Base-by-base conservation (phyloP, 1,139 yeast genomes). In the Sugiyamaella japonica region DNA sequence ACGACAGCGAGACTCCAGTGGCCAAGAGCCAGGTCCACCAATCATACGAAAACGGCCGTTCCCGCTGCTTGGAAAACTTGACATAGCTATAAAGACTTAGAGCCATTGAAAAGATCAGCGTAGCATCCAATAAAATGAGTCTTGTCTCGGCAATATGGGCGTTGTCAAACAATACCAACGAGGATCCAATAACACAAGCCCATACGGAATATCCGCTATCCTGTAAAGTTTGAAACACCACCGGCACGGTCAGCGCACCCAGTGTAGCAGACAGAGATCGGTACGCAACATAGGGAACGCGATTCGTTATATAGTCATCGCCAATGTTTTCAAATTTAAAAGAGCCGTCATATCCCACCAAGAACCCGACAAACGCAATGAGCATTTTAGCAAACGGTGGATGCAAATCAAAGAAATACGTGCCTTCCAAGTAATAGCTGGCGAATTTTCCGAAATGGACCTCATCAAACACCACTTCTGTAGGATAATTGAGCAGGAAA, bases 331-430 rank as follows among this genome's bases (percentile, higher is more conserved):
- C 96, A 67, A 93, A 93, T 70, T 93, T 89, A 76, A 91, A 93
- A 31, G 79, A 73, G 9, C 99, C 99, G 65, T 87, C 85, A 69
- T 89, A 95, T 1, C 97, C 96, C 56, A 85, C 82, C 42, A 93
- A 69, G 81, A 85, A 90, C 37, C 99, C 99, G 47, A 86, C 93
- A 58, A 83, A 81, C 0, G 98, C 99, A 73, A 90, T 87, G 63
- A 91, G 77, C 71, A 95, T 76, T 72, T 95, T 95, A 50, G 97
- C 99, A 73, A 95, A 86, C 16, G 99, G 99, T 39, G 99, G 99
- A 72, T 95, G 99, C 57, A 95, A 82, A 72, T 95, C 99, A 70
- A 95, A 93, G 71, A 89, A 95, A 71, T 88, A 85, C 43, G 78
- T 75, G n/a, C 89, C 88, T 41, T 73, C 73, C 59, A 76, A 70